Percentiles rank a stretch among this genome's conserved stretches.
These are phyloP conservation scores for Arachnomyces sp. DNA, from an alignment of 2,329 filamentous ascomycete species.

Conservation along the genomic window DNA sequence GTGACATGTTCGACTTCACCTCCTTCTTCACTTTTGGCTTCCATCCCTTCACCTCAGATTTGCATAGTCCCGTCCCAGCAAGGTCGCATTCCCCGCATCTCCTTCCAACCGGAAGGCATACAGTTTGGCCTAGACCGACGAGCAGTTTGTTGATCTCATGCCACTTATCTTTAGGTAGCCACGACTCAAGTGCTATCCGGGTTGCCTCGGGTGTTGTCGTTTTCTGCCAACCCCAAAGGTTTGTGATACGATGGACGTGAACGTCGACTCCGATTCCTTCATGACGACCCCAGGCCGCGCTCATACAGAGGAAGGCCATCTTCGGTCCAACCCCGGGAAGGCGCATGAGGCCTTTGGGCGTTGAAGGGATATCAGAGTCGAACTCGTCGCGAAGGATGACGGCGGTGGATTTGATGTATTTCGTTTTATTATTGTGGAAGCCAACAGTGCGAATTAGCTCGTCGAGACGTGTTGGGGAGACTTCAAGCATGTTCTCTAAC, in stretches of 20 bases:
- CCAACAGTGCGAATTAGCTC: slow-evolving; percentile 74
- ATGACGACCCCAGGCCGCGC: slow-evolving; percentile 61
- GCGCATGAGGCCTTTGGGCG: slow-evolving; percentile 64
- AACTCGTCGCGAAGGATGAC: slow-evolving; percentile 64
- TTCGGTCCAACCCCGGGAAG: slow-evolving; percentile 88
- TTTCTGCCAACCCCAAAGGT: slow-evolving; percentile 86
- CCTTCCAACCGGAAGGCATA: slow-evolving; percentile 72
- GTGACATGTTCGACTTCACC: slow-evolving; percentile 17
- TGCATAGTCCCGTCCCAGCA: slow-evolving; percentile 68
- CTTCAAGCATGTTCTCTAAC: slow-evolving; percentile 67
- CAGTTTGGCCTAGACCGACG: slow-evolving; percentile 79
- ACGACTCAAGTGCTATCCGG: slow-evolving; percentile 63
- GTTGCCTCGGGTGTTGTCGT: slow-evolving; percentile 79
- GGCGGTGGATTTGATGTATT: slow-evolving; percentile 69
- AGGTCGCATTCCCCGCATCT: slow-evolving; percentile 82
- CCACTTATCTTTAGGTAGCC: slow-evolving; percentile 80
- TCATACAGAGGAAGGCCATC: slow-evolving; percentile 86
- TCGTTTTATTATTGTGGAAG: slow-evolving; percentile 93
- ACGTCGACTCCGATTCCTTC: slow-evolving; percentile 89
- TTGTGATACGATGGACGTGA: slow-evolving; percentile 90
- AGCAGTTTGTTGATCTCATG: slow-evolving; percentile 86
- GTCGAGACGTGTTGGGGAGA: slow-evolving; percentile 60
- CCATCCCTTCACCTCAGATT: slow-evolving; percentile 59
- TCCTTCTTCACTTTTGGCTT: slow-evolving; percentile 42
- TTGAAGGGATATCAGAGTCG: slow-evolving; percentile 69